Evolutionary conservation across 805 yeast genomes (phyloP), one percentile per base, ranked within the genome.

Genomic region (Ogataea methylovora): DNA sequence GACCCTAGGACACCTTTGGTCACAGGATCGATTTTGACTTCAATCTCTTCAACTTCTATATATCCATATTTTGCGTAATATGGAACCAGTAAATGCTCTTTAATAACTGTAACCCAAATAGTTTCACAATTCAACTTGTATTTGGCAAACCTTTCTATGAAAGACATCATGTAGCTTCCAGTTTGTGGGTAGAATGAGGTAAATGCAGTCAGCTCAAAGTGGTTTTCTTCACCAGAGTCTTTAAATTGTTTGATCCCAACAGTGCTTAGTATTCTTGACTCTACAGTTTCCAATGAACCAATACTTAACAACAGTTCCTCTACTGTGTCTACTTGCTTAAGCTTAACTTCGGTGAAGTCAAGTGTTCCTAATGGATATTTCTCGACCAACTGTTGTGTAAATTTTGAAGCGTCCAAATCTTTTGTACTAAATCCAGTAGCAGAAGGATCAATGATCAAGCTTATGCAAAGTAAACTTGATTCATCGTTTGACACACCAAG

Each of bases 151-250:
- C 29, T 16, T 23, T 48, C 51, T 8, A 42, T 31, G 25, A 41
- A 42, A 5, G 34, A 30, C 32, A 51, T 30, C 42, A 54, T 39
- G 10, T 58, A 34, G 4, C 36, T 34, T 2, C 65, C 48, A 10
- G 59, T 34, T n/a, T 52, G 48, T 15, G 69, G 67, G 44, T 63
- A 56, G 37, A 69, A 73, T 0, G 82, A 71, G 0, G 78, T 67
- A 39, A 70, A 67, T 6, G 69, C 70, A 0, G 82, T 73, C 9
- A 76, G 34, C 42, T 71, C 79, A n/a, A 48, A 48, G 11, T 41
- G 45, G 11, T 14, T 21, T 9, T 23, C 4, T 8, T 27, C 26
- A 5, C 30, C 18, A 37, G 3, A 35, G n/a, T 24, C 25, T 1
- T 40, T 35, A 16, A 29, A 39, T 11, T 58, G 36, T 59, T 65